Evolutionary conservation across 23 red algal species (phyloP).

Genomic region (Cyanidioschyzon merolae): DNA sequence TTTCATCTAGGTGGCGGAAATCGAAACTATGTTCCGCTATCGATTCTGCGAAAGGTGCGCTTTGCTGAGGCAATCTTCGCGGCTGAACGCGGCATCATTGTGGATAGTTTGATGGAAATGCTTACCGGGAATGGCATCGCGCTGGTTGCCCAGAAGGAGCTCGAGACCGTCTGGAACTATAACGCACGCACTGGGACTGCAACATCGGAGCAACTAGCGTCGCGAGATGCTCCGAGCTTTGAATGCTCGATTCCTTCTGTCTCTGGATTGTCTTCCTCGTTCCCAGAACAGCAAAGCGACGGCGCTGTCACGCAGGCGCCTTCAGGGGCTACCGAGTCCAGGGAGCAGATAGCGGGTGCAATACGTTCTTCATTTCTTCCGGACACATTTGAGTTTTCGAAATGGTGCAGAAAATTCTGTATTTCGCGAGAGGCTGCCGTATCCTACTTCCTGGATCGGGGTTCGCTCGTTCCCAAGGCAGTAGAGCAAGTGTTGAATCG

Average conservation of each 20-base stretch:
- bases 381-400: too few species aligned
- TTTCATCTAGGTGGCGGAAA: background rate
- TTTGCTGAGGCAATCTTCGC: conserved; percentile 9
- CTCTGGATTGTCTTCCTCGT: too few species aligned
- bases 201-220: too few species aligned
- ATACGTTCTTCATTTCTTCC: too few species aligned
- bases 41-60: background rate
- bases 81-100: conserved; percentile 4
- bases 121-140: background rate
- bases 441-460: background rate
- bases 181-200: too few species aligned
- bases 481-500: background rate
- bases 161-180: background rate
- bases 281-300: too few species aligned
- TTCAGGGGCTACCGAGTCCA: too few species aligned
- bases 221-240: too few species aligned
- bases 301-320: too few species aligned
- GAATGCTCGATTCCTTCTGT: too few species aligned
- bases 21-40: background rate
- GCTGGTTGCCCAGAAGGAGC: background rate
- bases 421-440: background rate
- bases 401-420: background rate
- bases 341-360: too few species aligned
- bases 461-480: background rate
- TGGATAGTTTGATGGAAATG: conserved; percentile 7